A percentile compares a stretch with the other conserved stretches of the same genome.
Conservation (phyloP, 805 yeast genomes). For the Metschnikowia hibisci region DNA sequence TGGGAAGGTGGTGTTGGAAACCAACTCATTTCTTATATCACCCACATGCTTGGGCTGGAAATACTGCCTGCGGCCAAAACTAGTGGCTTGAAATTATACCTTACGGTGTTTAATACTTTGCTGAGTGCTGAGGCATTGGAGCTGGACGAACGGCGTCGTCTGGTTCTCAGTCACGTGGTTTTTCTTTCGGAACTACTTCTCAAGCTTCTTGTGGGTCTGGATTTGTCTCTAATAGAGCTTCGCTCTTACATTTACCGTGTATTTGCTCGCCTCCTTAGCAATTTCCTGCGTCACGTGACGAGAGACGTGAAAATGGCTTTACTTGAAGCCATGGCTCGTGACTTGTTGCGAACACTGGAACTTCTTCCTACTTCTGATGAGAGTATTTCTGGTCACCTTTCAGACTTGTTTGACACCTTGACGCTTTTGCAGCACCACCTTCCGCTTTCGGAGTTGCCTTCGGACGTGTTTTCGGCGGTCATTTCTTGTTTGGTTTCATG, state of each 20-base stretch:
- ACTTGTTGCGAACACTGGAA: conserved; percentile 16
- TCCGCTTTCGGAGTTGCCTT: conserved; percentile 16
- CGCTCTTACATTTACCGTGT: conserved; percentile 28
- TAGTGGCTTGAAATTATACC: conserved; percentile 49
- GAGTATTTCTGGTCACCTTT: conserved; percentile 11
- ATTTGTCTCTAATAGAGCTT: conserved; percentile 19
- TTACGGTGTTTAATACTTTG: conserved; percentile 50
- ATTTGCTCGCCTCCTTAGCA: conserved; percentile 23
- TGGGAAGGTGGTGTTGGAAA: conserved; percentile 69
- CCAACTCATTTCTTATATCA: conserved; percentile 49
- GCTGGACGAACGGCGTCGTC: conserved; percentile 31
- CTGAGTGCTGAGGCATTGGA: conserved; percentile 47
- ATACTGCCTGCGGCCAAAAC: conserved; percentile 37
- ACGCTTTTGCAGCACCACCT: conserved; percentile 27
- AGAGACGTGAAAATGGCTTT: conserved; percentile 15
- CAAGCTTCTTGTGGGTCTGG: conserved; percentile 3
- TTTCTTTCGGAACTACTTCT: conserved; percentile 8
- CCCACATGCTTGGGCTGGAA: conserved; percentile 33
- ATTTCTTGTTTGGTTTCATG: conserved; percentile 31
- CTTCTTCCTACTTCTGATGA: conserved; percentile 5
- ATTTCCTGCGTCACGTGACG: conserved; percentile 25
- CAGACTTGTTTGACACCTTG: conserved; percentile 32
- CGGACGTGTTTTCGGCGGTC: conserved; percentile 13
- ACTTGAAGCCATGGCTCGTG: conserved; percentile 19
- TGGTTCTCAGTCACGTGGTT: conserved; percentile 29